These are phyloP conservation scores for Tetragonia tetragonoides DNA, from an alignment of 148 eudicot species.

Conservation along the genomic window DNA sequence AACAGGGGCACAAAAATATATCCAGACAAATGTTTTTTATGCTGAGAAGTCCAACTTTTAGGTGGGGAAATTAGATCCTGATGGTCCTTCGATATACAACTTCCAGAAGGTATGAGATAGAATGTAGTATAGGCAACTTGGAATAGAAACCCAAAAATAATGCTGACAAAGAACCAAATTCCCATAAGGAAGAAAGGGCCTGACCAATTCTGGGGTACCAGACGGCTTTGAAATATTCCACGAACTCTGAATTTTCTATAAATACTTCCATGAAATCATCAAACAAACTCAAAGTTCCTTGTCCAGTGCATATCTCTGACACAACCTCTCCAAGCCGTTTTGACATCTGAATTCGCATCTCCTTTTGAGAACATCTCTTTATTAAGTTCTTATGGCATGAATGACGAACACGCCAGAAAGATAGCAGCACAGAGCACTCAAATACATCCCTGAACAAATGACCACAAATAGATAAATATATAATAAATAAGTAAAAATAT, in stretches of 20 bases:
- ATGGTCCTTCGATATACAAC: not conserved
- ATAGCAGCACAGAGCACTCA: slow-evolving; percentile 81
- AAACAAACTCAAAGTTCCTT: slow-evolving; percentile 45
- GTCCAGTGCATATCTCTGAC: slow-evolving; percentile 49
- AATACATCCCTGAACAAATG: slow-evolving; percentile 74
- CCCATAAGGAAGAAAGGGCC: slow-evolving; percentile 8
- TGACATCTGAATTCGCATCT: slow-evolving; percentile 54
- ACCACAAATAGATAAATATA: not conserved
- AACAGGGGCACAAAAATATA: not conserved
- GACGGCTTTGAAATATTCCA: slow-evolving; percentile 82
- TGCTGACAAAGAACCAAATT: not conserved
- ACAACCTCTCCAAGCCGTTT: slow-evolving; percentile 60
- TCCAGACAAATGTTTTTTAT: not conserved
- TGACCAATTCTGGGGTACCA: slow-evolving; percentile 92
- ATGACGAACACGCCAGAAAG: slow-evolving; percentile 93
- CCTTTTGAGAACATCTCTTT: slow-evolving; percentile 59
- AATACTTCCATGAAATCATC: slow-evolving; percentile 60
- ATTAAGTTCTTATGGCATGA: slow-evolving; percentile 90
- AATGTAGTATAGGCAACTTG: not conserved
- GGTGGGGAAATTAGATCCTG: not conserved
- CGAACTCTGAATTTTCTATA: slow-evolving; percentile 54
- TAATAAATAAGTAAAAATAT: not conserved
- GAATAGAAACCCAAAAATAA: not conserved
- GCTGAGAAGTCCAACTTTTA: not conserved
- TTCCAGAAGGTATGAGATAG: not conserved